Base-by-base conservation (phyloP, 495 filamentous ascomycete species). In the Jackrogersella multiformis region DNA sequence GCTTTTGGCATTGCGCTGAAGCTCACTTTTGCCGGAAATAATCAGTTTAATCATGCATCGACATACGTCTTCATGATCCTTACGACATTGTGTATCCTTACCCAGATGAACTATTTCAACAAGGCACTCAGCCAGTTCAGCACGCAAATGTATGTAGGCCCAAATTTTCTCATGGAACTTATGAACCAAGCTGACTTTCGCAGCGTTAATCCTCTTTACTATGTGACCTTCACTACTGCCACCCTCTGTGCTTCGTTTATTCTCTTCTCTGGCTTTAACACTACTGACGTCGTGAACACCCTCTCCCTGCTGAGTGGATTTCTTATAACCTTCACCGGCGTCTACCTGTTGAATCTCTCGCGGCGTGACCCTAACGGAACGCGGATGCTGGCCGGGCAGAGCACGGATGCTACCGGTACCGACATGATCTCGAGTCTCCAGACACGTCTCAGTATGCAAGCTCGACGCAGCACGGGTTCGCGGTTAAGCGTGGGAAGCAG, bases 71-170 rank as follows among this genome's bases (percentile, higher is more conserved):
- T 99, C 74, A 88, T 91, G 72, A 97, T 99, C 70, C 88, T 98
- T 36, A 93, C 92, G 0, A 85, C 81, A 2, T 92, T 97, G 63
- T 98, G 95, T 80, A 98, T 98, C 75, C 77, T 98, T 51, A 97
- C 93, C 16, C 95, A 99, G 80, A 97, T 99, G 96, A 98, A 98
- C 79, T 99, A 98, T 78, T 96, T 99, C 78, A 99, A 99, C 83
- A 99, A 99, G 78, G 95, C 95, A 26, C 82, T 99, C 67, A 96
- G 92, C 78, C 92, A 96, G 73, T 99, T 97, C 80, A 93, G 92
- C 13, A 97, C 96, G 23, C 94, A 93, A 56, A 93, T 99, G 94
- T 97, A 86, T 78, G 89, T 42, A 45, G 35, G 12, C 30, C 38
- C 15, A 2, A 16, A 21, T 18, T 54, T 56, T 8, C 23, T 42